These are phyloP conservation scores for Lepidium sativum DNA, from an alignment of 345 rosid genomes.

Conservation along the genomic window DNA sequence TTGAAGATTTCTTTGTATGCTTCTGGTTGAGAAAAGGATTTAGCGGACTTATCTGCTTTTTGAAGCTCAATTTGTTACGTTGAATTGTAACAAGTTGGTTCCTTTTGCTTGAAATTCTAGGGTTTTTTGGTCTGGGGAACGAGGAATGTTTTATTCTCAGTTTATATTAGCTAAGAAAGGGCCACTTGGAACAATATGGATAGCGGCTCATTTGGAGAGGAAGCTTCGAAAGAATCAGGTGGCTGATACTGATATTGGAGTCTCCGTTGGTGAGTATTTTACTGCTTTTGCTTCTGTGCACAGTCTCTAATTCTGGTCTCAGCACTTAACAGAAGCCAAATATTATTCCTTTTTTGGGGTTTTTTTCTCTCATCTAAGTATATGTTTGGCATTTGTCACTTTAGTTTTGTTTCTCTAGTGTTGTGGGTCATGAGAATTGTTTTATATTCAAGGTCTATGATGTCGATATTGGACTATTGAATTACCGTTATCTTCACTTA, in stretches of 20 bases:
- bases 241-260: constrained; percentile 97
- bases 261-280: constrained; percentile 80
- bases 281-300: neutral
- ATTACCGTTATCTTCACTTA: neutral
- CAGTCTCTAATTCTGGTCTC: neutral
- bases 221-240: constrained; percentile 99
- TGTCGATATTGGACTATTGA: neutral
- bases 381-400: neutral
- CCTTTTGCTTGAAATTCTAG: constrained; percentile 23
- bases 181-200: constrained; percentile 99
- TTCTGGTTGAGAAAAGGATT: neutral
- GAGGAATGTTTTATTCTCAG: constrained; percentile 93
- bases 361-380: neutral
- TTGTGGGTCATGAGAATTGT: neutral
- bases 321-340: neutral
- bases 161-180: constrained; percentile 99
- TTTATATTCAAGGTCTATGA: neutral
- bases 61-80: constrained; percentile 5
- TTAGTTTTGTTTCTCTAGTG: neutral
- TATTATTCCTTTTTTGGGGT: neutral
- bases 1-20: neutral
- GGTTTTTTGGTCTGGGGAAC: constrained; percentile 18
- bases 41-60: neutral
- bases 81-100: constrained; percentile 13
- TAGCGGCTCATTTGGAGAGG: constrained; percentile 98